A percentile compares a stretch with the other conserved stretches of the same genome.
Evolutionary conservation across 2,329 filamentous ascomycete genomes (phyloP).

Genomic region (Colletotrichum aenigma): DNA sequence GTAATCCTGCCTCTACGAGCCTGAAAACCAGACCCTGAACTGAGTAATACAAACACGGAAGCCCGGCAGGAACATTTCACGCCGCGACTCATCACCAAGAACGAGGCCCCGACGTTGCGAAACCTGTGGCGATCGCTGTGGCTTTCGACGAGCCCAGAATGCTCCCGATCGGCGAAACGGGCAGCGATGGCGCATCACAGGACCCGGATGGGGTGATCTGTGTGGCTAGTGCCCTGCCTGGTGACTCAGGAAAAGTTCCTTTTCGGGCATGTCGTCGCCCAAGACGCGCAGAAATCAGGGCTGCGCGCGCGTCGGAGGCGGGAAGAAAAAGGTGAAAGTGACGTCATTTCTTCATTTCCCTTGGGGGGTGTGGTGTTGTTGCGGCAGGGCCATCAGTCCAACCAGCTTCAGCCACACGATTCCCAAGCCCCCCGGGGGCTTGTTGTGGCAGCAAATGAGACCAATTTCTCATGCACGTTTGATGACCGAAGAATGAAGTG

Average conservation of each 20-base stretch:
- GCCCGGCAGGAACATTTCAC: not conserved
- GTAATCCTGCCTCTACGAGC: not conserved
- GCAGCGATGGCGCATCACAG: slow-evolving; percentile 8
- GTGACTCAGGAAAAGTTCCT: not conserved
- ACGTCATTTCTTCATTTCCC: slow-evolving; percentile 2
- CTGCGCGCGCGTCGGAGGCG: not conserved
- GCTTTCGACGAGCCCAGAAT: slow-evolving; percentile 1
- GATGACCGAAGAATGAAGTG: not conserved
- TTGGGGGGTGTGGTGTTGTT: not conserved
- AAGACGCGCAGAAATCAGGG: not conserved
- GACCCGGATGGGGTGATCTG: not conserved
- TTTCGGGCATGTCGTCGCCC: not conserved
- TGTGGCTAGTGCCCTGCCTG: slow-evolving; percentile 3
- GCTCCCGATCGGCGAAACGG: not conserved
- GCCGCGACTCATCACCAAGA: not conserved
- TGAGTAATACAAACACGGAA: not conserved
- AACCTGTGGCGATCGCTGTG: slow-evolving; percentile 16
- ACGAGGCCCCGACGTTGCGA: not conserved
- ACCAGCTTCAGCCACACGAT: slow-evolving; percentile 17
- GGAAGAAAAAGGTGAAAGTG: not conserved
- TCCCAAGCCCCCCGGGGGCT: not conserved
- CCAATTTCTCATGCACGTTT: not conserved
- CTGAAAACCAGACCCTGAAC: not conserved
- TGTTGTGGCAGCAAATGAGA: not conserved
- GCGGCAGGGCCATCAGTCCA: not conserved